Evolutionary conservation across 192 early-diverging fungal genomes (phyloP).

Genomic region (Podila clonocystis): DNA sequence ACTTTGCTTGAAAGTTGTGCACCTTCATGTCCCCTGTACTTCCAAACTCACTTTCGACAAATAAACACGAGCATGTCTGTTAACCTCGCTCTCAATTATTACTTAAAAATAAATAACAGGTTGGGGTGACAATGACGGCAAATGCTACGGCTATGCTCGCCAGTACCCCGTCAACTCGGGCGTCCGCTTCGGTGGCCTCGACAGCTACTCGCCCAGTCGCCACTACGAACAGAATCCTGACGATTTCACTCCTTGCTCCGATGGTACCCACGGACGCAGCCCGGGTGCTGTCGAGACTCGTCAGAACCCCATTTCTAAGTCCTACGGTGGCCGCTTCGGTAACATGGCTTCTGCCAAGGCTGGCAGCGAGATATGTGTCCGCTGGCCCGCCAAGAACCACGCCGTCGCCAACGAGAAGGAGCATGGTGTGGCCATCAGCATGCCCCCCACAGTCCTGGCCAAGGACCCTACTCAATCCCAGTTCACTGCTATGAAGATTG

Average conservation of each 20-base stretch:
- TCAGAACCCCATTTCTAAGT: constrained; percentile 34
- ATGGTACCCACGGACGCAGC: constrained; percentile 10
- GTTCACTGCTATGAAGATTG: constrained; percentile 20
- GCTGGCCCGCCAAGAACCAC: constrained; percentile 51
- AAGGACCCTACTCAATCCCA: constrained; percentile 28
- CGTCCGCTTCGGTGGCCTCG: constrained; percentile 17
- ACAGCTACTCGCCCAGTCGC: constrained; percentile 20
- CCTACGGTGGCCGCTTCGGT: constrained; percentile 29
- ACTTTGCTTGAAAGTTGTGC: no score
- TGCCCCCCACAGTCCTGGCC: constrained; percentile 9
- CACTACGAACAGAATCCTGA: constrained; percentile 31
- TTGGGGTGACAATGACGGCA: constrained; percentile 12
- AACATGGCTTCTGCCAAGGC: constrained; percentile 17
- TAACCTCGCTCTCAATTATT: no score
- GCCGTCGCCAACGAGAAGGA: constrained; percentile 18
- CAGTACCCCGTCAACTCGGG: constrained; percentile 26
- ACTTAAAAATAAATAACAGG: constrained; percentile 7
- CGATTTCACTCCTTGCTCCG: constrained; percentile 26
- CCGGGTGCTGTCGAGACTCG: constrained; percentile 36
- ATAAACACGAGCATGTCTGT: no score
- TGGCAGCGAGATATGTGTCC: constrained; percentile 28
- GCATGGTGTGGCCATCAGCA: constrained; percentile 31
- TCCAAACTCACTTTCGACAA: no score
- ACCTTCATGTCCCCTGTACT: no score
- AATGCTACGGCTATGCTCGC: constrained; percentile 34